Percentiles rank a stretch among this genome's conserved stretches.
phyloP scores from a whole-genome alignment of 2,329 filamentous ascomycete species.

The Sclerotinia borealis region DNA sequence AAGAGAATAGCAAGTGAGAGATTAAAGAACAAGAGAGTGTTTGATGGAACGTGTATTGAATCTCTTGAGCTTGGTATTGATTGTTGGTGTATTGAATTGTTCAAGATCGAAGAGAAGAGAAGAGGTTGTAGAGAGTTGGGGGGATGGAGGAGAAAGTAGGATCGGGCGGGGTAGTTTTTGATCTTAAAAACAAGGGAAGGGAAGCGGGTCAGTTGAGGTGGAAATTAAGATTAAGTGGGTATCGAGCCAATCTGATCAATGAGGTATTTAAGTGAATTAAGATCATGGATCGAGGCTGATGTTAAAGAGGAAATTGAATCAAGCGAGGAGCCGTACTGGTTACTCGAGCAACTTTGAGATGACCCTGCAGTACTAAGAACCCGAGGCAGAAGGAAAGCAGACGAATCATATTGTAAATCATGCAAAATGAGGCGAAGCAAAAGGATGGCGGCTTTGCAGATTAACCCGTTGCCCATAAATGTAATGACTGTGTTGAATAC shows the following conservation, averaged over 20 bases:
- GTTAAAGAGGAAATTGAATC: background rate
- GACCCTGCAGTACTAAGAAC: background rate
- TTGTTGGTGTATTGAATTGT: background rate
- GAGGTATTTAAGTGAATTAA: background rate
- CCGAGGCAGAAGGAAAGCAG: background rate
- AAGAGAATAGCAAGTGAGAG: background rate
- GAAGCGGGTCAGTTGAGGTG: background rate
- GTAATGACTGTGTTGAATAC: background rate
- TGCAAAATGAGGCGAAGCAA: background rate
- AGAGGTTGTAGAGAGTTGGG: background rate
- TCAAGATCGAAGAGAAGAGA: background rate
- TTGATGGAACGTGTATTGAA: background rate
- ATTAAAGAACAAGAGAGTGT: background rate
- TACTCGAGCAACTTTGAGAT: background rate
- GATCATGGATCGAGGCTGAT: background rate
- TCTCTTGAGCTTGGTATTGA: background rate
- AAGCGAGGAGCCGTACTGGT: background rate
- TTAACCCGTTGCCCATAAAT: background rate
- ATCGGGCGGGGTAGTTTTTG: background rate
- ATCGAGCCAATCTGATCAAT: background rate
- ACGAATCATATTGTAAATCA: background rate
- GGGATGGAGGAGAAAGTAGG: background rate
- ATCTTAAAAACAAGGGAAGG: background rate
- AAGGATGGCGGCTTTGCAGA: background rate
- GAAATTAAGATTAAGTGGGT: background rate